Base-by-base conservation (phyloP, 108 stramenopile genomes). In the Skeletonema tropicum region DNA sequence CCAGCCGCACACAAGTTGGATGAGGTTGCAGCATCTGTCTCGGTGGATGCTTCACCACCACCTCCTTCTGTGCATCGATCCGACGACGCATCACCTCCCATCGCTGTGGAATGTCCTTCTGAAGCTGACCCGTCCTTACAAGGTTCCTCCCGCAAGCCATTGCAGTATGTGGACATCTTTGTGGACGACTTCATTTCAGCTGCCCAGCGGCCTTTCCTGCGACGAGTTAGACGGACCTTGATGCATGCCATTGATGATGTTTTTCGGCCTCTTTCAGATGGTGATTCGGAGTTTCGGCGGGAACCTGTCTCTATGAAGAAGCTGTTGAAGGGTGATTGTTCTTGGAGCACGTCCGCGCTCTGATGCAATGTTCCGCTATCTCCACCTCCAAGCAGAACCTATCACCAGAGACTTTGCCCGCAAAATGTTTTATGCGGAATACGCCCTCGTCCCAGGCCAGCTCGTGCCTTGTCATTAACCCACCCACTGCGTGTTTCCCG, bases 331-430 rank as follows among this genome's bases (percentile, higher is more conserved):
- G 83, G 79, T 1, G 66, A 68, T 15, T 68, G 67, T 14, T 68
- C 67, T 0, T 68, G 67, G 67, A 52, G 67, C 9, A 4, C 87
- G 81, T 10, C 85, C 84, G 87, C 81, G 74, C 15, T 68, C 64
- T 14, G 86, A 88, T 45, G 82, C 57, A 11, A 88, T 88, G 87
- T 36, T 88, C 31, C 84, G 82, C 29, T 88, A 85, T 42, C 82
- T 88, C 26, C 84, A 79, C 25, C 64, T 71, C 29, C 79, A 80
- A 49, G 74, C 80, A 4, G 19, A 36, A 3, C 83, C 86, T 6
- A 14, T 85, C 70, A 64, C 83, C 21, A 31, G 36, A 14, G 13
- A 59, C 29, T 72, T 82, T 6, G 68, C 84, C 35, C 15, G 25
- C 32, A 45, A 12, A 31, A 87, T 87, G 87, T 67, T 83, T 9